A percentile compares a stretch with the other conserved stretches of the same genome.
Evolutionary conservation across 768 basidiomycete genomes (phyloP).

Genomic region (Amanita pseudoporphyria): DNA sequence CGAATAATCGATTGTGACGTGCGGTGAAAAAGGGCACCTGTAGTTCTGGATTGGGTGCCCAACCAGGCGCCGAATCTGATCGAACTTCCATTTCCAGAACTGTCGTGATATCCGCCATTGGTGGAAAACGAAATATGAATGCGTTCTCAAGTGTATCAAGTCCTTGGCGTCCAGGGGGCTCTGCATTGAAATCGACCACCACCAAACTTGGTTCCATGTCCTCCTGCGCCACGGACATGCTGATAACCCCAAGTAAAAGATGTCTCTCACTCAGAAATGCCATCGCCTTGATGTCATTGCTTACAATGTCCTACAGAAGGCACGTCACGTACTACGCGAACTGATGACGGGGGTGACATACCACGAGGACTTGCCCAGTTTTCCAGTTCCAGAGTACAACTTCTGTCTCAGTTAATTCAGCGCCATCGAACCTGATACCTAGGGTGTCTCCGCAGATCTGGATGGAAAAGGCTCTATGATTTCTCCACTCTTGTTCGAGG

Average conservation of each 20-base stretch:
- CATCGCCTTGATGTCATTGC: constrained; percentile 28
- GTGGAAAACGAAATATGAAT: constrained; percentile 34
- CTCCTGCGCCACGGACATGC: constrained; percentile 13
- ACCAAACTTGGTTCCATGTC: constrained; percentile 19
- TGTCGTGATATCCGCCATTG: constrained; percentile 17
- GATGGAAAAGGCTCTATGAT: constrained; percentile 32
- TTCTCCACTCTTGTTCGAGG: constrained; percentile 15
- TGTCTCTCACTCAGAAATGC: constrained; percentile 31
- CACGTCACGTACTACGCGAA: background rate
- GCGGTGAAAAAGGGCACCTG: constrained; percentile 39
- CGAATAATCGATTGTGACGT: constrained; percentile 31
- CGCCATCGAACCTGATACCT: constrained; percentile 35
- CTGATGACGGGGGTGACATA: constrained; percentile 21
- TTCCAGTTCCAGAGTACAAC: constrained; percentile 63
- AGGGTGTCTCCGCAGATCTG: constrained; percentile 46
- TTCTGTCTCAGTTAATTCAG: constrained; percentile 27
- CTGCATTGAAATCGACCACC: constrained; percentile 31
- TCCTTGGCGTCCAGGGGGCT: constrained; percentile 18
- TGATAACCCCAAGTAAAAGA: constrained; percentile 25
- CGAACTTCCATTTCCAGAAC: constrained; percentile 33
- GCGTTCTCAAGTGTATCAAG: constrained; percentile 22
- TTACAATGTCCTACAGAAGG: constrained; percentile 19
- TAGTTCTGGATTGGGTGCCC: constrained; percentile 24
- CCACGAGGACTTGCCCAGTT: constrained; percentile 38
- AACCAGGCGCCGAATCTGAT: constrained; percentile 43